Evolutionary conservation across 1,284 basidiomycete species (phyloP).

Genomic region (Cutaneotrichosporon curvatum): DNA sequence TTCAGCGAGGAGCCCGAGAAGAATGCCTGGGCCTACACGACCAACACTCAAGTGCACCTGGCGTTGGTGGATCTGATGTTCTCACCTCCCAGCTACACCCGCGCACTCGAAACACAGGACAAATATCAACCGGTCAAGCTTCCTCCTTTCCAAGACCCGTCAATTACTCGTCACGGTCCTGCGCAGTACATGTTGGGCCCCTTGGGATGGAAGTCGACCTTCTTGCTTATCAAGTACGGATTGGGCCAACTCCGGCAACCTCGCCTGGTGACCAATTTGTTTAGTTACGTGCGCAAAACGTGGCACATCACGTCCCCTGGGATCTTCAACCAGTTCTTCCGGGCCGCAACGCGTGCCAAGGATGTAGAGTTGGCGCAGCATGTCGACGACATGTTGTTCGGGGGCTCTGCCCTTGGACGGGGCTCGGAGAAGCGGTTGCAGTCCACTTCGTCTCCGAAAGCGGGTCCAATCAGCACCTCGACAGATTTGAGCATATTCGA

Average conservation of each 20-base stretch:
- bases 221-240: conserved; percentile 35
- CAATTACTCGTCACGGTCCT: conserved; percentile 9
- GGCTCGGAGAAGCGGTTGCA: too few species aligned
- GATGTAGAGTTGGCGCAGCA: conserved; percentile 3
- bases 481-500: too few species aligned
- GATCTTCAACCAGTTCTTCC: conserved; percentile 24
- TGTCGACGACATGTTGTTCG: conserved; percentile 10
- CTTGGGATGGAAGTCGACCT: conserved; percentile 28
- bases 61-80: conserved; percentile 42
- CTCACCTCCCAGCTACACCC: conserved; percentile 36
- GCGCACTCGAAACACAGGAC: conserved; percentile 1
- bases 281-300: conserved; percentile 28
- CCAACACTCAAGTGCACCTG: conserved; percentile 42
- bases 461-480: too few species aligned
- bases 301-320: conserved; percentile 5
- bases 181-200: conserved; percentile 31
- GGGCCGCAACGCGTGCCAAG: conserved; percentile 4
- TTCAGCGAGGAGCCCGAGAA: conserved; percentile 6
- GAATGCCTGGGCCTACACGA: conserved; percentile 37
- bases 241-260: conserved; percentile 23
- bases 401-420: background rate
- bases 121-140: too few species aligned
- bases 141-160: too few species aligned
- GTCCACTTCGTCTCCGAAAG: too few species aligned
- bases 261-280: conserved; percentile 19